Percentiles rank a stretch among this genome's conserved stretches.
Conservation (phyloP, 139 green algal genomes). For the Gonium pectorale region DNA sequence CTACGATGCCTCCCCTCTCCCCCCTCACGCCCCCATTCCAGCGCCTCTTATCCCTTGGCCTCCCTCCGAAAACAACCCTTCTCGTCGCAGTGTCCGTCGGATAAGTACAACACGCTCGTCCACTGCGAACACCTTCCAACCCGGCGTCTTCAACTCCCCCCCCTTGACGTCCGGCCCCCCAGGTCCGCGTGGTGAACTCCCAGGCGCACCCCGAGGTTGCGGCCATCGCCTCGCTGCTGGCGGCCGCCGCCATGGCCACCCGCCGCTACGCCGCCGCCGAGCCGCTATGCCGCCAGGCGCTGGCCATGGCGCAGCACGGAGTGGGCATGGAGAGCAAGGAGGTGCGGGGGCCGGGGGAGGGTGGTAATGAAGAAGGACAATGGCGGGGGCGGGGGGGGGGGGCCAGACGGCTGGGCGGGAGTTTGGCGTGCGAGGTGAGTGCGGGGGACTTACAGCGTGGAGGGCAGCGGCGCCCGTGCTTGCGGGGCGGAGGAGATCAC, state of each 20-base stretch:
- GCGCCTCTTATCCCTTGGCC: too few species aligned
- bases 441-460: too few species aligned
- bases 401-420: neutral
- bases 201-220: slow-evolving; percentile 32
- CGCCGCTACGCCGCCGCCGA: slow-evolving; percentile 28
- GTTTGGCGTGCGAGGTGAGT: too few species aligned
- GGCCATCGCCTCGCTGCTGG: slow-evolving; percentile 11
- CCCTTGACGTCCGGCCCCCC: neutral
- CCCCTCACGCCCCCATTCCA: too few species aligned
- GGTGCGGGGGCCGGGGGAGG: neutral
- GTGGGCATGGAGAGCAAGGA: slow-evolving; percentile 20
- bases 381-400: slow-evolving; percentile 3
- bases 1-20: too few species aligned
- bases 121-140: too few species aligned
- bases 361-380: too few species aligned
- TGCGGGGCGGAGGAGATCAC: too few species aligned
- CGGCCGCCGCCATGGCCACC: slow-evolving; percentile 22
- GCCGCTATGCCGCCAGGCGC: slow-evolving; percentile 43
- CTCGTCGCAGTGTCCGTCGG: too few species aligned
- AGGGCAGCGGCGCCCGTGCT: too few species aligned
- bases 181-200: slow-evolving; percentile 11
- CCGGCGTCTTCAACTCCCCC: neutral
- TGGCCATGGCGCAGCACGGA: slow-evolving; percentile 45
- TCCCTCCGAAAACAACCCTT: too few species aligned
- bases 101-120: too few species aligned